Conservation (phyloP, 2,329 filamentous ascomycete genomes). For the Calycina herbarum region DNA sequence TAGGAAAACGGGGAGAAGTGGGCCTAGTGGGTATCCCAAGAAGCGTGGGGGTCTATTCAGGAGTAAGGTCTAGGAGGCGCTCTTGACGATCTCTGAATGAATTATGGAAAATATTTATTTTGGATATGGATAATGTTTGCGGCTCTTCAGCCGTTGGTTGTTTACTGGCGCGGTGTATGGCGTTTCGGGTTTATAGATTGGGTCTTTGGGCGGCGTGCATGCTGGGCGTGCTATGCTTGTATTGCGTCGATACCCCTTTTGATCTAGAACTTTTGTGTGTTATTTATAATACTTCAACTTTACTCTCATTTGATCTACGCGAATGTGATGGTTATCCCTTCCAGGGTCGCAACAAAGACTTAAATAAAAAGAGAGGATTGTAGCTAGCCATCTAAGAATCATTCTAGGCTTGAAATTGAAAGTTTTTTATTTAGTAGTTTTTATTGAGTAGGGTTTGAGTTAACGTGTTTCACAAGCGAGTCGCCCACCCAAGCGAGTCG, state of each 20-base stretch:
- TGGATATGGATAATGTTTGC: background rate
- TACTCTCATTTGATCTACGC: too few species aligned
- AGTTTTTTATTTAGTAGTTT: too few species aligned
- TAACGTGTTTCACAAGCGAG: too few species aligned
- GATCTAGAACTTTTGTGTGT: background rate
- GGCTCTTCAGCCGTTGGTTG: background rate
- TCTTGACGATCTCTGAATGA: background rate
- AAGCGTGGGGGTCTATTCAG: constrained; percentile 27
- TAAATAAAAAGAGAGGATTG: too few species aligned
- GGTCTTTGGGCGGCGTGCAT: background rate
- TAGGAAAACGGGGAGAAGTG: constrained; percentile 24
- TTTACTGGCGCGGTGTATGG: background rate
- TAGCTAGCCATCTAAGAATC: too few species aligned
- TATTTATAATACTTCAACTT: background rate
- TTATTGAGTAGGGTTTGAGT: too few species aligned
- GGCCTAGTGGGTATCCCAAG: constrained; percentile 31
- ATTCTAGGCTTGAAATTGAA: too few species aligned
- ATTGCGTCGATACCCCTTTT: background rate
- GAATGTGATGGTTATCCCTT: too few species aligned
- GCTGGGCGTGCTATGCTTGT: background rate
- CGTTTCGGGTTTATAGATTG: background rate
- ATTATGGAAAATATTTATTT: background rate
- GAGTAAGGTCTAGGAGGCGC: constrained; percentile 23
- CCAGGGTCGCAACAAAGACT: too few species aligned
- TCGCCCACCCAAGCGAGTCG: too few species aligned